A percentile compares a stretch with the other conserved stretches of the same genome.
These are phyloP conservation scores for Coccomyxa subellipsoidea DNA, from an alignment of 163 green algal genomes.

Conservation along the genomic window DNA sequence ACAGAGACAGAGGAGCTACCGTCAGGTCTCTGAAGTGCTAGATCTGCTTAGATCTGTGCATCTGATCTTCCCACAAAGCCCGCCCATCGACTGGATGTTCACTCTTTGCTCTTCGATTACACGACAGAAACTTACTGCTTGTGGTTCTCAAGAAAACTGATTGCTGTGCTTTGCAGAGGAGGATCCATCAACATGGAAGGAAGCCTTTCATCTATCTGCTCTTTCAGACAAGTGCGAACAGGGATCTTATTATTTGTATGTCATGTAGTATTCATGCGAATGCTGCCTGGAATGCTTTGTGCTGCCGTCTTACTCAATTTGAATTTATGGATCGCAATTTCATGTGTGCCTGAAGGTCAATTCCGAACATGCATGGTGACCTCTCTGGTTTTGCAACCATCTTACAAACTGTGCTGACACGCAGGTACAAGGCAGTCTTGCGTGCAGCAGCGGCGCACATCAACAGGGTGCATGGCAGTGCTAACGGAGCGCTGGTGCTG, in stretches of 20 bases:
- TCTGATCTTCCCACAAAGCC: background rate
- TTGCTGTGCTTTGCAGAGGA: constrained; percentile 23
- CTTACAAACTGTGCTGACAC: background rate
- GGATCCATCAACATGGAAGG: constrained; percentile 29
- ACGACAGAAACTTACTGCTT: too few species aligned
- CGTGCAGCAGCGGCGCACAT: constrained; percentile 20
- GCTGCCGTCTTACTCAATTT: background rate
- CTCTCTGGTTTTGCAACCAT: background rate
- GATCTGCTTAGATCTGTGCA: background rate
- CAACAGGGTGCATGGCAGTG: constrained; percentile 2
- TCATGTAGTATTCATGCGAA: background rate
- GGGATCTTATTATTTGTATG: background rate
- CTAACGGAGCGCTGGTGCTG: constrained; percentile 28
- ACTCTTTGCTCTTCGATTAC: background rate
- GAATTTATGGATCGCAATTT: background rate
- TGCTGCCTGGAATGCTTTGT: too few species aligned
- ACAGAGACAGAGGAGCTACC: background rate
- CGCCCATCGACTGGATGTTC: background rate
- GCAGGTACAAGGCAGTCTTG: constrained; percentile 39
- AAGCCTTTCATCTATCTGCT: constrained; percentile 26
- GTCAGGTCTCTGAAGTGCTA: background rate
- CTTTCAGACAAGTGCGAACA: constrained; percentile 26
- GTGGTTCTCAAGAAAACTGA: background rate
- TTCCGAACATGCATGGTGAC: background rate
- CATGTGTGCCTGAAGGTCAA: background rate